Conservation (phyloP, 768 basidiomycete genomes). For the Candolleomyces aberdarensis region DNA sequence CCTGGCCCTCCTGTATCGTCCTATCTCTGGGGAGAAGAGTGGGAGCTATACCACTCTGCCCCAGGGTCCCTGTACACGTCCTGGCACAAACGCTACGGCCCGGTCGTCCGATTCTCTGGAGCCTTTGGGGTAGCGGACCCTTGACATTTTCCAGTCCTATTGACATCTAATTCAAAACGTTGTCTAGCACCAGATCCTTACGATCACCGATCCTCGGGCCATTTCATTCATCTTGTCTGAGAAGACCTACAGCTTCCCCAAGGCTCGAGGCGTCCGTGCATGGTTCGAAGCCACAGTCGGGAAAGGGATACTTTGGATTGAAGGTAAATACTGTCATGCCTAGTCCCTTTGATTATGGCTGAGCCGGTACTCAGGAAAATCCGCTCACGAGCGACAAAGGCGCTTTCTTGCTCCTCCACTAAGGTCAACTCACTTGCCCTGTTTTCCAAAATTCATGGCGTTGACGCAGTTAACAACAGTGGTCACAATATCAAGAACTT, state of each 20-base stretch:
- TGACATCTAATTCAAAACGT: background rate
- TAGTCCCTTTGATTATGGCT: background rate
- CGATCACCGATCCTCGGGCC: constrained; percentile 52
- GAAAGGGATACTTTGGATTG: constrained; percentile 63
- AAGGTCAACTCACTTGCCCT: constrained; percentile 34
- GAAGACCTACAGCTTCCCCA: constrained; percentile 56
- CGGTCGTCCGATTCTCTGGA: constrained; percentile 52
- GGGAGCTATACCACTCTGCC: constrained; percentile 47
- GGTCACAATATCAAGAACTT: constrained; percentile 50
- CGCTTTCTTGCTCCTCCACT: constrained; percentile 53
- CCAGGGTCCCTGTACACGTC: constrained; percentile 51
- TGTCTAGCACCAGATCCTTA: constrained; percentile 52
- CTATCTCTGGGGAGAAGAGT: constrained; percentile 61
- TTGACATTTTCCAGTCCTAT: constrained; percentile 1
- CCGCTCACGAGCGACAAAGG: constrained; percentile 54
- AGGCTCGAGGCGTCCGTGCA: constrained; percentile 57
- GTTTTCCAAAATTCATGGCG: background rate
- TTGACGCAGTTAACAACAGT: constrained; percentile 26
- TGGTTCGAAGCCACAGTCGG: constrained; percentile 64
- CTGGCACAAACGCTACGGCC: constrained; percentile 55
- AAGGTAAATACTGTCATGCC: constrained; percentile 37
- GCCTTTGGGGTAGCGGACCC: constrained; percentile 47
- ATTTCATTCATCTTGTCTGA: constrained; percentile 54
- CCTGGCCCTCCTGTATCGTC: constrained; percentile 51
- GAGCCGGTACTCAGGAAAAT: constrained; percentile 37